Conservation (phyloP, 1,139 yeast species). For the Entelexis paramagnoliae region DNA sequence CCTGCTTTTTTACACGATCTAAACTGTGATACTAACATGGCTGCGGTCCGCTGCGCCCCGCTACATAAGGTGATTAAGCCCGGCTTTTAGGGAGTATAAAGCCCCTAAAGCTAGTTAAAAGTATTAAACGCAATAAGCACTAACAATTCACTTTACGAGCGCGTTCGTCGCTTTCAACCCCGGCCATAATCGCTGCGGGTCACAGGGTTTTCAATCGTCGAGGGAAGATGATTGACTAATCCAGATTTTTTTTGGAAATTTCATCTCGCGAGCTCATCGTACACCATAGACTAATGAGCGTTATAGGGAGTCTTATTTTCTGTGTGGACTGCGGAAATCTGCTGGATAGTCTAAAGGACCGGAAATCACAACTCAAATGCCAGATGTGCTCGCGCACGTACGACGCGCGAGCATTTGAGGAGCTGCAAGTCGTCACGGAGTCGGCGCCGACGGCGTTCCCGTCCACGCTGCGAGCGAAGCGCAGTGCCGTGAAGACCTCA, state of each 20-base stretch:
- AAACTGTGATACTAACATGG: too few species aligned
- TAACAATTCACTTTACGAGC: too few species aligned
- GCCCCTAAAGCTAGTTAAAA: too few species aligned
- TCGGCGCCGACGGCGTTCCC: conserved; percentile 92
- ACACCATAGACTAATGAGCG: conserved; percentile 56
- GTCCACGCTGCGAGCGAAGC: conserved; percentile 63
- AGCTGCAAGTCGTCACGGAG: conserved; percentile 73
- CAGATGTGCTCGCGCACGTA: conserved; percentile 55
- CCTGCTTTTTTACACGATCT: too few species aligned
- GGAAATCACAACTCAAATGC: conserved; percentile 39
- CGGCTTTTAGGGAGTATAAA: too few species aligned
- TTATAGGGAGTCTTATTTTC: conserved; percentile 87
- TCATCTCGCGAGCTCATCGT: neutral
- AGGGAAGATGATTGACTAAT: neutral
- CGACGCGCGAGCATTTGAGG: conserved; percentile 46
- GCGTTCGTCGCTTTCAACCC: too few species aligned
- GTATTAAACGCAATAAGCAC: too few species aligned
- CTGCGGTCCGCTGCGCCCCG: too few species aligned
- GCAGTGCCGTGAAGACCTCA: conserved; percentile 81
- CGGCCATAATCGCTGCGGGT: too few species aligned
- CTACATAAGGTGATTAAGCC: too few species aligned
- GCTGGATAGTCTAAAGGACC: conserved; percentile 54
- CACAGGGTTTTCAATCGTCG: neutral
- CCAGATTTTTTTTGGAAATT: conserved; percentile 4
- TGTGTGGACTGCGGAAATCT: conserved; percentile 91